phyloP scores from a whole-genome alignment of 208 protist genomes.

The Phytomonas sp. region DNA sequence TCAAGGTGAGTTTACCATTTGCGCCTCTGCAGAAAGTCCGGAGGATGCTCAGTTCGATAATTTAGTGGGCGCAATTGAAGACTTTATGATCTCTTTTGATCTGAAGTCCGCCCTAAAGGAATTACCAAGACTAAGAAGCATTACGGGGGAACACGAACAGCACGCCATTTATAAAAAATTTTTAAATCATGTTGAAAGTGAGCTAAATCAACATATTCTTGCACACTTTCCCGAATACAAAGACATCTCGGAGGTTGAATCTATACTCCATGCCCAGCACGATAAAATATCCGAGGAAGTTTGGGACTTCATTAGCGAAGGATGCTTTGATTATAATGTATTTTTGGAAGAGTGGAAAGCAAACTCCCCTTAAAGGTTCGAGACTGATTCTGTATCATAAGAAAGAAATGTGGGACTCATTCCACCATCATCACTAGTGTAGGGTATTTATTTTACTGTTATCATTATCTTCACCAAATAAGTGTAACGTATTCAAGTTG shows the following conservation, averaged over 20 bases:
- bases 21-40: constrained; percentile 33
- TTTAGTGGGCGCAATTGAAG: constrained; percentile 71
- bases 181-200: constrained; percentile 36
- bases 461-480: not conserved
- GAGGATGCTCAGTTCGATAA: constrained; percentile 67
- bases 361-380: constrained; percentile 15
- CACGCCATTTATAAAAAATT: constrained; percentile 48
- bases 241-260: constrained; percentile 19
- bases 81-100: constrained; percentile 82
- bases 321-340: constrained; percentile 71
- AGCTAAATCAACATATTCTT: constrained; percentile 54
- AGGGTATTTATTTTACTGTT: not conserved
- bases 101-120: constrained; percentile 20
- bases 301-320: constrained; percentile 73
- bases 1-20: constrained; percentile 68
- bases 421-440: not conserved
- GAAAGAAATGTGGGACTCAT: not conserved
- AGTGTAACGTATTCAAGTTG: not conserved
- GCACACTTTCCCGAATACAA: constrained; percentile 17
- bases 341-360: constrained; percentile 58
- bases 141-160: constrained; percentile 48
- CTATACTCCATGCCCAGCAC: constrained; percentile 42
- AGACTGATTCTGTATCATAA: not conserved
- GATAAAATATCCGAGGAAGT: constrained; percentile 74
- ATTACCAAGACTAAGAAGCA: constrained; percentile 33